These are phyloP conservation scores for Solanum acaule DNA, from an alignment of 257 asterid species.

Conservation along the genomic window DNA sequence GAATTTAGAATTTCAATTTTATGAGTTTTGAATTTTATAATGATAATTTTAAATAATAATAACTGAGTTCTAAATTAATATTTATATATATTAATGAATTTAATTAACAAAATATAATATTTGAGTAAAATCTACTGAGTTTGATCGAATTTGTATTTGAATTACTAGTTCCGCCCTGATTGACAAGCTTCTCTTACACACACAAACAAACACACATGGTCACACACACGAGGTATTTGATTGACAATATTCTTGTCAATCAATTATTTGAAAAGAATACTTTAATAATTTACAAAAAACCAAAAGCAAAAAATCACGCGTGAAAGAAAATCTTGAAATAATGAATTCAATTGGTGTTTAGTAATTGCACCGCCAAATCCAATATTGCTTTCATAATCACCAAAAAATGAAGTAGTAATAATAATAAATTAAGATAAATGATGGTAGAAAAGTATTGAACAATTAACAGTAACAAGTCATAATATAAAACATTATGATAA, in stretches of 20 bases:
- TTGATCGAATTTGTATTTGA: rapidly evolving
- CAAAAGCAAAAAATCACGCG: not conserved
- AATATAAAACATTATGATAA: not conserved
- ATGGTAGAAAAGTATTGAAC: not conserved
- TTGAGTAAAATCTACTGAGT: not conserved
- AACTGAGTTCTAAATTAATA: not conserved
- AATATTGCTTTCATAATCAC: not conserved
- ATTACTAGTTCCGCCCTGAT: not conserved
- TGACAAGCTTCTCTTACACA: not conserved
- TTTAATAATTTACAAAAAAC: no score
- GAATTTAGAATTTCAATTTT: not conserved
- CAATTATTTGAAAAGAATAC: not conserved
- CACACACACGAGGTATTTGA: not conserved
- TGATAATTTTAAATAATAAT: not conserved
- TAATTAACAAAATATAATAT: not conserved
- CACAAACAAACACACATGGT: not conserved
- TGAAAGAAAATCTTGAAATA: not conserved
- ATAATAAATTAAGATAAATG: not conserved
- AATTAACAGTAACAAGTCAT: not conserved
- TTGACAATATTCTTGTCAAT: not conserved
- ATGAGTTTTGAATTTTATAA: not conserved
- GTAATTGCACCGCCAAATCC: constrained; percentile 1
- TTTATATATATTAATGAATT: not conserved
- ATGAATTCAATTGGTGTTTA: not conserved
- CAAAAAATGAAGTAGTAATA: not conserved